Base-by-base conservation (phyloP, 768 basidiomycete species). In the Tulasnella sp. region DNA sequence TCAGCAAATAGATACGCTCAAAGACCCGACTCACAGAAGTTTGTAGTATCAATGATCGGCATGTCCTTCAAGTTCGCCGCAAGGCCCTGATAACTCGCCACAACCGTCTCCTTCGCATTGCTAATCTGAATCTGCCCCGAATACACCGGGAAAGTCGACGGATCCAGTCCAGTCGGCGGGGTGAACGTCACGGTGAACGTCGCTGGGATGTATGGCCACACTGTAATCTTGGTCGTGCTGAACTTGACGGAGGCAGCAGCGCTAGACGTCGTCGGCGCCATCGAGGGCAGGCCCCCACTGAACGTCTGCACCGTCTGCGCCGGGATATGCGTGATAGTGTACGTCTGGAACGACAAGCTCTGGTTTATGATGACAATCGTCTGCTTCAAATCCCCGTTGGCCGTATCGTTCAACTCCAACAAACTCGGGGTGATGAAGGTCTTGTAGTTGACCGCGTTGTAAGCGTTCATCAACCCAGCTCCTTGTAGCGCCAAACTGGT, bases 261-360 rank as follows among this genome's bases (percentile, higher is more conserved):
- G 11, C 86, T 84, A 71, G 89, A 82, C 12, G 87, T 87, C 0
- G 89, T 85, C 0, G 90, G 89, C 8, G 87, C 87, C 67, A 84
- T 84, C 0, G 84, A 83, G 11, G 82, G 84, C 85, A 37, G 67
- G 7, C 42, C 67, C 0, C 25, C 40, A 38, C 73, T 74, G 52
- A 36, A 74, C 0, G 88, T 87, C 37, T 86, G 76, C 9, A 87
- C 86, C 9, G 89, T 89, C 3, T 86, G 87, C 40, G 89, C 89
- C n/a, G 89, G 87, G 1, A 88, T 81, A 79, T 91, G 89, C 9
- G 80, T 83, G 29, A 91, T 77, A 25, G 82, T 85, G 82, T 87
- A 88, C 0, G 80, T 84, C 79, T 88, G 86, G 9, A 79, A 68
- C 0, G 82, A 79, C 12, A 77, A 83, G 17, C 86, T 88, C 19